Evolutionary conservation across 2,329 filamentous ascomycete species (phyloP).

Genomic region (Grosmannia serpens): DNA sequence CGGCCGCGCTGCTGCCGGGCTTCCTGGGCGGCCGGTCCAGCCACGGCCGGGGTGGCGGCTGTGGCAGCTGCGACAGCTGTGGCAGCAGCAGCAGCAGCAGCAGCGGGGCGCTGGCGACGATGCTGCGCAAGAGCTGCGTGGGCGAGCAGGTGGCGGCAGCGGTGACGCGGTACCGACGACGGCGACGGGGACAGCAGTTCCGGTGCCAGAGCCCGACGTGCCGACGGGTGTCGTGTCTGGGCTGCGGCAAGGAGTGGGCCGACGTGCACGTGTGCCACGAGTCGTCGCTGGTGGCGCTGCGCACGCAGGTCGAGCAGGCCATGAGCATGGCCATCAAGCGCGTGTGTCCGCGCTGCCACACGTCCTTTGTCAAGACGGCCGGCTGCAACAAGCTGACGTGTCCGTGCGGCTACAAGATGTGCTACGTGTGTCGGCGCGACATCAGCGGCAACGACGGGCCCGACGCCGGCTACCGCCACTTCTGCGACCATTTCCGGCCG

Average conservation of each 20-base stretch:
- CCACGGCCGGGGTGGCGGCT: too few species aligned
- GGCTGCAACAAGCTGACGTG: slow-evolving; percentile 98
- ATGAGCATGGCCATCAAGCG: slow-evolving; percentile 92
- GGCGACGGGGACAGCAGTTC: slow-evolving; percentile 65
- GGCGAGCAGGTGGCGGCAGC: slow-evolving; percentile 43
- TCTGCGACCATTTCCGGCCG: slow-evolving; percentile 89
- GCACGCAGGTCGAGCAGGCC: slow-evolving; percentile 82
- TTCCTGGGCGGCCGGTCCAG: too few species aligned
- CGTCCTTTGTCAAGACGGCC: slow-evolving; percentile 82
- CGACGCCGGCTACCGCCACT: slow-evolving; percentile 76
- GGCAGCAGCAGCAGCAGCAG: neutral
- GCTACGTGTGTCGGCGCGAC: slow-evolving; percentile 84
- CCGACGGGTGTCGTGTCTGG: slow-evolving; percentile 61
- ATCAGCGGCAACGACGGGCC: slow-evolving; percentile 34
- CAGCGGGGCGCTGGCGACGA: neutral
- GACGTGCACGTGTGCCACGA: slow-evolving; percentile 89
- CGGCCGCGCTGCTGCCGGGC: slow-evolving; percentile 22
- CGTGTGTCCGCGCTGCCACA: slow-evolving; percentile 83
- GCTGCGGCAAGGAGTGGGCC: slow-evolving; percentile 70
- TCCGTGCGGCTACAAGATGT: slow-evolving; percentile 95
- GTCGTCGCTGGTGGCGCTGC: slow-evolving; percentile 66
- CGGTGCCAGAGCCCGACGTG: slow-evolving; percentile 62
- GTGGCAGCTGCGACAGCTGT: neutral
- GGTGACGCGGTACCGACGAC: slow-evolving; percentile 55
- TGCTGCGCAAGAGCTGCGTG: slow-evolving; percentile 18